These are phyloP conservation scores for Stachybotrys echinatus DNA, from an alignment of 2,329 filamentous ascomycete species.

Conservation along the genomic window DNA sequence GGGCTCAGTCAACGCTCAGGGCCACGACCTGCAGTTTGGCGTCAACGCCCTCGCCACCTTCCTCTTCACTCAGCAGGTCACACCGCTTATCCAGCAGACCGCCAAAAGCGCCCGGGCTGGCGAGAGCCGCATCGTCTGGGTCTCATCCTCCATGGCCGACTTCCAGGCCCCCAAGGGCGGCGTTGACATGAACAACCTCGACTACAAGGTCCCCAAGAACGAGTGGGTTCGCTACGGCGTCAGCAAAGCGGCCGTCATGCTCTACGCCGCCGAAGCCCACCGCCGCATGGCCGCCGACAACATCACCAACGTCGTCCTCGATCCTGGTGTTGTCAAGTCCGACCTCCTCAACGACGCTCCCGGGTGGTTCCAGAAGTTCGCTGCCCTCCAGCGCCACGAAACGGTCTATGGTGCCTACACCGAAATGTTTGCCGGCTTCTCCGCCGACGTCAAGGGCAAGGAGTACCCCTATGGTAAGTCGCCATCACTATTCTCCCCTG, in stretches of 20 bases:
- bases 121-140: constrained; percentile 26
- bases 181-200: constrained; percentile 15
- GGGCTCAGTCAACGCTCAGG: constrained; percentile 30
- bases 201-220: constrained; percentile 8
- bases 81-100: constrained; percentile 24
- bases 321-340: background rate
- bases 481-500: background rate
- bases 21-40: constrained; percentile 36
- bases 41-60: constrained; percentile 35
- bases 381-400: background rate
- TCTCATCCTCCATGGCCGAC: constrained; percentile 16
- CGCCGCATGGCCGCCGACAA: constrained; percentile 7
- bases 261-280: constrained; percentile 5
- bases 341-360: background rate
- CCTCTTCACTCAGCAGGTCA: constrained; percentile 30
- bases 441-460: background rate
- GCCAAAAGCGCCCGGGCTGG: constrained; percentile 19
- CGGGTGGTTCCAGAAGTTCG: background rate
- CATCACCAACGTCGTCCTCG: constrained; percentile 10
- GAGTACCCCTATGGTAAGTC: background rate
- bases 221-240: constrained; percentile 13
- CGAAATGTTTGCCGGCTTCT: constrained; percentile 33
- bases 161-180: constrained; percentile 4
- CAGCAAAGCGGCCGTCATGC: constrained; percentile 22
- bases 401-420: constrained; percentile 32